These are phyloP conservation scores for Elsinoe arachidis DNA, from an alignment of 2,329 filamentous ascomycete genomes.

Conservation along the genomic window DNA sequence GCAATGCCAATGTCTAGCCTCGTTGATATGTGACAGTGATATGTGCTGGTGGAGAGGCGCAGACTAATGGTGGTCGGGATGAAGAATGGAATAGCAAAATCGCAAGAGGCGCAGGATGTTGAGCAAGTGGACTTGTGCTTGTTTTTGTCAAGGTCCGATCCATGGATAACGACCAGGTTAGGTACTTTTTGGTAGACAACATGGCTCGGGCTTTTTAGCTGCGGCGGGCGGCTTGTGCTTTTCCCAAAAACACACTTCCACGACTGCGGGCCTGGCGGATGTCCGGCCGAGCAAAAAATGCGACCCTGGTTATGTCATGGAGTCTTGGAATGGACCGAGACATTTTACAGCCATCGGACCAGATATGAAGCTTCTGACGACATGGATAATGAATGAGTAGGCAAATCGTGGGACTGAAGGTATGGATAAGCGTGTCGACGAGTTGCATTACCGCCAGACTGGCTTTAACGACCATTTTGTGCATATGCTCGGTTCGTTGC, in stretches of 20 bases:
- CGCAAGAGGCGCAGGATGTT: neutral
- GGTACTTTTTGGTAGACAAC: too few species aligned
- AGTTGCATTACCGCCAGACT: neutral
- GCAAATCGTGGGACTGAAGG: neutral
- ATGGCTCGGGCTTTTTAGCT: neutral
- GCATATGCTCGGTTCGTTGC: neutral
- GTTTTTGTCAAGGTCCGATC: conserved; percentile 9
- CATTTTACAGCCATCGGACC: neutral
- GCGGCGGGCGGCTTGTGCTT: conserved; percentile 1
- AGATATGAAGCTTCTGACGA: neutral
- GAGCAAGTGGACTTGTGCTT: neutral
- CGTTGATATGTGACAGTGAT: neutral
- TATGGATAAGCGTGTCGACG: neutral
- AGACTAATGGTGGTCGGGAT: neutral
- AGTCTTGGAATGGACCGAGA: neutral
- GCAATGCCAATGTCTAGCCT: conserved; percentile 7
- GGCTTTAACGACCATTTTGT: neutral
- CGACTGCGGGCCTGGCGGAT: neutral
- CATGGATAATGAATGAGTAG: neutral
- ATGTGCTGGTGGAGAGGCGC: neutral
- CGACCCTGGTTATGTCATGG: conserved; percentile 3
- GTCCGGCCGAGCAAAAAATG: neutral
- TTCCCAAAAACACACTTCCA: neutral
- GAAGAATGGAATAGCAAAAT: neutral
- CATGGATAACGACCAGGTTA: neutral